phyloP scores from a whole-genome alignment of 495 filamentous ascomycete species.

The Diplogelasinospora grovesii region DNA sequence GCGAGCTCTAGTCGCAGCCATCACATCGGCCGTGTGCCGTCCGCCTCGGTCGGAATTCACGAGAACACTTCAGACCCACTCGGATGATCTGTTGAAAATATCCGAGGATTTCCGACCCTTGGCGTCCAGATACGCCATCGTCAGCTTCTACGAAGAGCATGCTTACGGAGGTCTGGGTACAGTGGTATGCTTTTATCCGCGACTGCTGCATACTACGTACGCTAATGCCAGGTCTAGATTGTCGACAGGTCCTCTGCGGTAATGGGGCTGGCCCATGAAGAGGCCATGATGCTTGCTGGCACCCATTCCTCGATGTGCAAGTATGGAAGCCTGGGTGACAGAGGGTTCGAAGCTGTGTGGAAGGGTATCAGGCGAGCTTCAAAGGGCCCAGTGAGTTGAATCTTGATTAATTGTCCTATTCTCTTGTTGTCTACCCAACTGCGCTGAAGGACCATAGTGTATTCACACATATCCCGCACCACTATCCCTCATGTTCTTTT shows the following conservation, averaged over 20 bases:
- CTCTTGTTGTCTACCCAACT: too few species aligned
- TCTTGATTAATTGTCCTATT: too few species aligned
- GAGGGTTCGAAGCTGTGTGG: conserved; percentile 4
- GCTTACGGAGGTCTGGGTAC: neutral
- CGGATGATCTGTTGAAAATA: conserved; percentile 4
- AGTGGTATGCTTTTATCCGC: conserved; percentile 5
- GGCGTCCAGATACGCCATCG: conserved; percentile 9
- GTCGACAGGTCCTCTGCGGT: conserved; percentile 5
- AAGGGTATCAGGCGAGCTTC: conserved; percentile 4
- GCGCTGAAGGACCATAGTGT: too few species aligned
- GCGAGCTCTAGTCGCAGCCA: neutral
- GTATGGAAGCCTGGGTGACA: neutral
- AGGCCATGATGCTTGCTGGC: conserved; percentile 2
- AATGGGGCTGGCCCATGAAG: conserved; percentile 4
- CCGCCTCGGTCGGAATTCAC: neutral
- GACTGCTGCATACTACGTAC: neutral
- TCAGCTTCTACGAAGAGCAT: conserved; percentile 15
- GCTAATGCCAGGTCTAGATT: neutral
- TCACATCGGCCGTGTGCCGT: conserved; percentile 1
- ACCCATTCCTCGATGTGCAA: conserved; percentile 9
- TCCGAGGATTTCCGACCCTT: conserved; percentile 11
- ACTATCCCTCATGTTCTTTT: too few species aligned
- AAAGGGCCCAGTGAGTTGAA: too few species aligned
- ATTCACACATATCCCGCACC: too few species aligned
- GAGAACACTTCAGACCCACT: conserved; percentile 4